phyloP scores from a whole-genome alignment of 2,329 filamentous ascomycete genomes.

The Epichloe gansuensis region DNA sequence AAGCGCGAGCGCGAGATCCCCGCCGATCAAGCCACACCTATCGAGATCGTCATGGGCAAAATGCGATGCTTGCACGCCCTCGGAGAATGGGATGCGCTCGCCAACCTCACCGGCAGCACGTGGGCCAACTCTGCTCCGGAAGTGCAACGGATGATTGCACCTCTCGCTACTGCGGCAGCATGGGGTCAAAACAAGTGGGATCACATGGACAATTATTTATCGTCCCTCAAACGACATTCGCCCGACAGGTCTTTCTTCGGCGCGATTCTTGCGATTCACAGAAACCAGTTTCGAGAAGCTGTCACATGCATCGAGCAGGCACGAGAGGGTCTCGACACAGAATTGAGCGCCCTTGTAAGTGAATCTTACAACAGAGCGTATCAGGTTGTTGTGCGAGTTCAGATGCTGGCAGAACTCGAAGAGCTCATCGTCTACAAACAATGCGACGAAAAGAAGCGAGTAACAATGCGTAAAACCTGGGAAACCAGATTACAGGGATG shows the following conservation, averaged over 20 bases:
- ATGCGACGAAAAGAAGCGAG: conserved; percentile 75
- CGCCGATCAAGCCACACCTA: conserved; percentile 45
- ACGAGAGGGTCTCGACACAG: conserved; percentile 85
- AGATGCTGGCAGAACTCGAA: conserved; percentile 97
- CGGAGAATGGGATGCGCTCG: conserved; percentile 92
- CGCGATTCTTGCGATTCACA: conserved; percentile 85
- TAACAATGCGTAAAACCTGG: conserved; percentile 87
- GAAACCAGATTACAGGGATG: conserved; percentile 89
- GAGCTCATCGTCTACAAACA: conserved; percentile 98
- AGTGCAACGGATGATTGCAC: conserved; percentile 80
- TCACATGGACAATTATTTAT: conserved; percentile 92
- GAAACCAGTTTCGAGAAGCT: conserved; percentile 89
- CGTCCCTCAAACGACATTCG: conserved; percentile 85
- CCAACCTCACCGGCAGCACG: conserved; percentile 76
- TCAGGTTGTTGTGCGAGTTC: conserved; percentile 91
- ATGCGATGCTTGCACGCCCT: conserved; percentile 97
- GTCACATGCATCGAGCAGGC: conserved; percentile 82
- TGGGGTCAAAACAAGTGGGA: conserved; percentile 98
- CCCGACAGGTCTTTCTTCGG: conserved; percentile 96
- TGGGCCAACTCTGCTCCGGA: conserved; percentile 86
- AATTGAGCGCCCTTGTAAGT: conserved; percentile 89
- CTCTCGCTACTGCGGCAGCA: conserved; percentile 84
- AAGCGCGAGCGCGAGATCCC: conserved; percentile 63
- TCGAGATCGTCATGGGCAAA: conserved; percentile 98
- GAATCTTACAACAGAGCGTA: conserved; percentile 98